Evolutionary conservation across 176 grass and related monocot species (phyloP), one percentile per base, ranked within the genome.

Genomic region (Rhipidocladum racemiflorum): DNA sequence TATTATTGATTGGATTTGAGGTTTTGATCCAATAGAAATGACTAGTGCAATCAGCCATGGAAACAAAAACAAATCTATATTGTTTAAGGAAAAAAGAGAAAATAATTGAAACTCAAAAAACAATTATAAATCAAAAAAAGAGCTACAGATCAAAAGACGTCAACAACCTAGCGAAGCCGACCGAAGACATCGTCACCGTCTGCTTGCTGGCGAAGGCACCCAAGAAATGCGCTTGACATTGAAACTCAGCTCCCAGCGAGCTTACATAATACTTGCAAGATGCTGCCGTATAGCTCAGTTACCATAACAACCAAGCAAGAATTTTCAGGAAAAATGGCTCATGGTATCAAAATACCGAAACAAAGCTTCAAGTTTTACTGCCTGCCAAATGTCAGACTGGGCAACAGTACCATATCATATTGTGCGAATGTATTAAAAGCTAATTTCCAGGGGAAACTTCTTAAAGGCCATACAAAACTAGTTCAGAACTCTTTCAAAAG

Each of bases 381-480:
- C 61, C n/a, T 3, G 14, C 25, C 32, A 81, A 75, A 81, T 60
- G 27, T 23, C 71, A 81, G 20, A 3, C 48, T 36, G 57, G 17
- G 70, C 20, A 81, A 46, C 21, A 57, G 39, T 21, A 36, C 49
- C 55, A 49, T 48, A 73, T 29, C 39, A 60, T 48, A 50, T 5
- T 10, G 66, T 12, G 61, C 63, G 6, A 50, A 77, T 68, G 25
- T 60, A 25, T 74, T 68, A 43, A 36, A 81, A 81, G 40, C 69
- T 63, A 80, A 24, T 4, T 46, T 46, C 14, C 39, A 15, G 61
- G 8, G 69, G 8, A 57, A 60, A 80, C n/a, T 61, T 35, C 9
- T 76, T 61, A 44, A 21, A 62, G 43, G 45, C 24, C 45, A 76
- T 51, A 44, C 39, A 70, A 65, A 62, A 54, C 4, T 40, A 14